phyloP scores from a whole-genome alignment of 1,284 basidiomycete species.

The Trichosporon asahii region DNA sequence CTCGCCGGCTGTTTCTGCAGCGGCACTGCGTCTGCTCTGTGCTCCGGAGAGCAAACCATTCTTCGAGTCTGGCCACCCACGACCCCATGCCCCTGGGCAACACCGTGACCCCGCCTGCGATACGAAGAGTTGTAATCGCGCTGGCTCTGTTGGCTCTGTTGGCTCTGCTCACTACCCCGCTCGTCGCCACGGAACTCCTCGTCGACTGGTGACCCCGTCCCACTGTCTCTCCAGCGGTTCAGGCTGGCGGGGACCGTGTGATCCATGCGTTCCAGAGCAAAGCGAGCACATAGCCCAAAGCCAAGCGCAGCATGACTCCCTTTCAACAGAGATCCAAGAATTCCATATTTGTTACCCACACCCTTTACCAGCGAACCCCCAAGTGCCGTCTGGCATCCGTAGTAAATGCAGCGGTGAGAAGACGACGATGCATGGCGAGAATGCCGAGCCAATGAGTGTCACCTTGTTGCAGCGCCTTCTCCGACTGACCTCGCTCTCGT shows the following conservation, averaged over 20 bases:
- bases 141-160: neutral
- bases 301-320: neutral
- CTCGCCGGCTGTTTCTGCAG: neutral
- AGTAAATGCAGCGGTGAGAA: conserved; percentile 1
- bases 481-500: neutral
- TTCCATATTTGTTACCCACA: neutral
- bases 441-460: neutral
- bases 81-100: too few relatives aligned
- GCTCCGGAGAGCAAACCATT: neutral
- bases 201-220: too few relatives aligned
- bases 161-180: too few relatives aligned
- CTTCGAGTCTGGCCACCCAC: neutral
- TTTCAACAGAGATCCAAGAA: neutral
- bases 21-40: neutral
- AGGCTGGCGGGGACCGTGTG: too few relatives aligned
- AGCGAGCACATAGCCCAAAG: neutral
- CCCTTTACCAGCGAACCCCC: neutral
- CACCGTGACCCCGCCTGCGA: neutral
- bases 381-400: neutral
- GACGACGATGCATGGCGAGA: neutral
- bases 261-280: too few relatives aligned
- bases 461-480: neutral
- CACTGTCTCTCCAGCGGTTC: too few relatives aligned
- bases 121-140: neutral
- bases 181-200: too few relatives aligned